A percentile compares a stretch with the other conserved stretches of the same genome.
Evolutionary conservation across 805 yeast species (phyloP).

Genomic region (Kuraishia capsulata): DNA sequence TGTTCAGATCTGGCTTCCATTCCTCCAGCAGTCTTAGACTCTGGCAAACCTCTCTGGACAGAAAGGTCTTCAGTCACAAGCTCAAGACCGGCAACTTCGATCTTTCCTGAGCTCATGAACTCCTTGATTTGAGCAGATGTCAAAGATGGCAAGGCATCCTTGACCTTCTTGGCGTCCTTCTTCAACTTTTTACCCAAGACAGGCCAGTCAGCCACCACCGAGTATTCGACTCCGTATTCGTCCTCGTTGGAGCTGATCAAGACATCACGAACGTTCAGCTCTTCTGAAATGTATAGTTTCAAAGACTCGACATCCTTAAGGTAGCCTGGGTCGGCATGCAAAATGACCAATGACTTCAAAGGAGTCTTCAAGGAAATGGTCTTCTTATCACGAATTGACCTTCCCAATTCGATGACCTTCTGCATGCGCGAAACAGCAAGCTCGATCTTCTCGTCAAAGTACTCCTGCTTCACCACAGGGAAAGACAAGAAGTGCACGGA

Average conservation of each 20-base stretch:
- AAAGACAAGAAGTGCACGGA: constrained; percentile 93
- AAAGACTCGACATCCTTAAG: constrained; percentile 71
- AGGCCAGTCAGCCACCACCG: constrained; percentile 98
- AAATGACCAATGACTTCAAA: constrained; percentile 74
- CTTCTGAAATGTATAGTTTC: constrained; percentile 76
- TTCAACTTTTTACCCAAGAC: constrained; percentile 94
- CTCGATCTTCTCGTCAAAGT: constrained; percentile 78
- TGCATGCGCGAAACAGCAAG: constrained; percentile 92
- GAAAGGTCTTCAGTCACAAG: constrained; percentile 82
- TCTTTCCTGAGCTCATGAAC: constrained; percentile 62
- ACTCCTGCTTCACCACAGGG: constrained; percentile 75
- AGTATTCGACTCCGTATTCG: constrained; percentile 85
- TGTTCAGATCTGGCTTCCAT: constrained; percentile 82
- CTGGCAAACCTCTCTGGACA: constrained; percentile 85
- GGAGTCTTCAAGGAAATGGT: constrained; percentile 92
- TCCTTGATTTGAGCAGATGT: constrained; percentile 76
- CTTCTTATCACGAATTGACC: constrained; percentile 95
- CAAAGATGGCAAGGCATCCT: constrained; percentile 81
- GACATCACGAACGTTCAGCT: constrained; percentile 84
- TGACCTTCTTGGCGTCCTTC: constrained; percentile 88
- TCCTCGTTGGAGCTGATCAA: constrained; percentile 85
- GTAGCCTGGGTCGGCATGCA: constrained; percentile 71
- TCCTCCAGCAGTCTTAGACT: constrained; percentile 51
- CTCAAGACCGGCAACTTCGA: constrained; percentile 83
- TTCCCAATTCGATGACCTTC: constrained; percentile 90